Percentiles rank a stretch among this genome's conserved stretches.
Evolutionary conservation across 2,329 filamentous ascomycete species (phyloP).

Genomic region (Rhinocladiella similis): DNA sequence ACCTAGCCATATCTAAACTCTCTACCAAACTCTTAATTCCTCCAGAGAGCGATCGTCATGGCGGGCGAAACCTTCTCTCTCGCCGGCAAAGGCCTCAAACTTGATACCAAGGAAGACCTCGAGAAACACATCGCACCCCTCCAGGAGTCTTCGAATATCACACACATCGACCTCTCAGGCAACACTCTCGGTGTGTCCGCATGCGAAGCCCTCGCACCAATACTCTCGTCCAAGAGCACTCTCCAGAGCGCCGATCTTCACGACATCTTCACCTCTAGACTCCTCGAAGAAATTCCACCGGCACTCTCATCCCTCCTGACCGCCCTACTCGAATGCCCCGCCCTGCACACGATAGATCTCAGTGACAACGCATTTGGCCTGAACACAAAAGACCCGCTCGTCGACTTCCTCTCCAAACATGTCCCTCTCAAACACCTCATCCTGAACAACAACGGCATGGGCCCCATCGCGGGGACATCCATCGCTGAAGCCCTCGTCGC

Average conservation of each 20-base stretch:
- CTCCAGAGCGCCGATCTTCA: conserved; percentile 83
- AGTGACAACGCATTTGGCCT: conserved; percentile 98
- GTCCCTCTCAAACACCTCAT: conserved; percentile 89
- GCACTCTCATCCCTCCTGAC: conserved; percentile 83
- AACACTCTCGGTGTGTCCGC: conserved; percentile 93
- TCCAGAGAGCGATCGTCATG: conserved; percentile 3
- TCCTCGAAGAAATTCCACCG: conserved; percentile 89
- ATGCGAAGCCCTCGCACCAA: conserved; percentile 78
- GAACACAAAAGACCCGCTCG: conserved; percentile 88
- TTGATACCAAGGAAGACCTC: conserved; percentile 83
- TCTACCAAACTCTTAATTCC: background rate
- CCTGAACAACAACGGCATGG: conserved; percentile 97
- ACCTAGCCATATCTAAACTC: background rate
- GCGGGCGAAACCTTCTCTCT: conserved; percentile 70
- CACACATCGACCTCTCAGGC: conserved; percentile 82
- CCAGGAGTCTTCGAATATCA: conserved; percentile 68
- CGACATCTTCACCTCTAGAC: conserved; percentile 95
- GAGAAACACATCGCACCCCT: conserved; percentile 79
- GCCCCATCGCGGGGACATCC: conserved; percentile 83
- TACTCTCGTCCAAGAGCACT: conserved; percentile 80
- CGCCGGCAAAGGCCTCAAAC: conserved; percentile 87
- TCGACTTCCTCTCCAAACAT: conserved; percentile 86
- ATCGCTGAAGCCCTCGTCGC: conserved; percentile 84
- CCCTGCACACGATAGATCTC: conserved; percentile 87
- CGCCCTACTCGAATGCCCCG: conserved; percentile 79